Evolutionary conservation across 306 rosid genomes (phyloP), one percentile per base, ranked within the genome.

Genomic region (Prunus mongolica): DNA sequence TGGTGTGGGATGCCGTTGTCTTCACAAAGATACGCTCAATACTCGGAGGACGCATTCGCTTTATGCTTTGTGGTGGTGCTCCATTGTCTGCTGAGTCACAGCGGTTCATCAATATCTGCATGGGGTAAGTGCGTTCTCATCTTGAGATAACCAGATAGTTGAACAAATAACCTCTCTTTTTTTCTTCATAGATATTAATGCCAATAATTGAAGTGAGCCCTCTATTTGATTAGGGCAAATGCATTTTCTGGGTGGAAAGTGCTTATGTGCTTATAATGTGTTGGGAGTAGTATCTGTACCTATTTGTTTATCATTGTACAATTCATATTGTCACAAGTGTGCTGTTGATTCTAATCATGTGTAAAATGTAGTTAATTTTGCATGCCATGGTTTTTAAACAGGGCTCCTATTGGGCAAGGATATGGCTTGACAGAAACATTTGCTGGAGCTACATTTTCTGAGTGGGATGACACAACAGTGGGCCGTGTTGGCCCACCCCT

Each of bases 401-500:
- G 98, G 85, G 88, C 96, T 82, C 96, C 97, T 58, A 82, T 94
- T 34, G 98, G 98, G 63, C 98, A 94, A 90, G 98, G 82, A 82
- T 94, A 92, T 84, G 98, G 98, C 75, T 85, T 91, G 88, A 94
- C 97, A 16, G 98, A 94, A 88, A 94, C 98, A 76, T 94, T 92
- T 90, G 98, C 97, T 61, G 98, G 98, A 73, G 98, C 93, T 82
- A 70, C 96, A 19, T 91, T 94, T 85, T 88, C 96, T 11, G 96
- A 94, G 82, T 81, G 79, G 81, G 98, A 94, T 71, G 98, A 94
- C 87, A 64, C 77, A 56, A 79, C 86, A 32, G 98, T 90, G 79
- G 98, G 98, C 20, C 98, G 96, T 64, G 96, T 94, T 80, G 98
- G 98, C 57, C 98, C 98, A 67, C 98, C 98, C 47, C 88, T 84